These are phyloP conservation scores for Amylostereum areolatum DNA, from an alignment of 1,284 basidiomycete species.

Conservation along the genomic window DNA sequence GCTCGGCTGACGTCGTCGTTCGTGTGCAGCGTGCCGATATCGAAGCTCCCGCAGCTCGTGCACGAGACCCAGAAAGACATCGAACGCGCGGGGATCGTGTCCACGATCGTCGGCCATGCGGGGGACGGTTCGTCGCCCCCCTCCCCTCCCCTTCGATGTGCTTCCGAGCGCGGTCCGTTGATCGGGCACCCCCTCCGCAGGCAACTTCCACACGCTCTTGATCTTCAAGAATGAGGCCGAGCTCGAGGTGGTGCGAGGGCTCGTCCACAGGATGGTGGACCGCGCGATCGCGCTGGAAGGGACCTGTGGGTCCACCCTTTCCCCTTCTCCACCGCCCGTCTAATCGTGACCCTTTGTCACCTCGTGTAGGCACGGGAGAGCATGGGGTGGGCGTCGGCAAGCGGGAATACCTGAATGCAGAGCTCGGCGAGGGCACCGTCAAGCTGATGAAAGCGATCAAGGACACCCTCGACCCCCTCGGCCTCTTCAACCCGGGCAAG, in stretches of 20 bases:
- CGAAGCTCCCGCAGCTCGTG: constrained; percentile 70
- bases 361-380: constrained; percentile 62
- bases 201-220: constrained; percentile 53
- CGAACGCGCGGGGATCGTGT: constrained; percentile 48
- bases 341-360: background rate
- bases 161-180: no score
- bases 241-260: constrained; percentile 38
- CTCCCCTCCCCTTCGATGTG: background rate
- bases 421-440: constrained; percentile 80
- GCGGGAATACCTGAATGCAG: constrained; percentile 65
- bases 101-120: constrained; percentile 74
- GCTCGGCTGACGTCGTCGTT: background rate
- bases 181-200: constrained; percentile 18
- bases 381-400: constrained; percentile 90
- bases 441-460: constrained; percentile 84
- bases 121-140: constrained; percentile 66
- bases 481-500: constrained; percentile 85
- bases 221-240: constrained; percentile 63
- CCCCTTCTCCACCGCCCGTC: background rate
- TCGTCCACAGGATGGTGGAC: constrained; percentile 64
- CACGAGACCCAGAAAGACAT: constrained; percentile 75
- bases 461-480: constrained; percentile 66
- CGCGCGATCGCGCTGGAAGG: constrained; percentile 73
- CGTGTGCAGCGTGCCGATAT: constrained; percentile 66
- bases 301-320: constrained; percentile 46